Base-by-base conservation (phyloP, 169 alveolate genomes). In the Plasmodium sp. region DNA sequence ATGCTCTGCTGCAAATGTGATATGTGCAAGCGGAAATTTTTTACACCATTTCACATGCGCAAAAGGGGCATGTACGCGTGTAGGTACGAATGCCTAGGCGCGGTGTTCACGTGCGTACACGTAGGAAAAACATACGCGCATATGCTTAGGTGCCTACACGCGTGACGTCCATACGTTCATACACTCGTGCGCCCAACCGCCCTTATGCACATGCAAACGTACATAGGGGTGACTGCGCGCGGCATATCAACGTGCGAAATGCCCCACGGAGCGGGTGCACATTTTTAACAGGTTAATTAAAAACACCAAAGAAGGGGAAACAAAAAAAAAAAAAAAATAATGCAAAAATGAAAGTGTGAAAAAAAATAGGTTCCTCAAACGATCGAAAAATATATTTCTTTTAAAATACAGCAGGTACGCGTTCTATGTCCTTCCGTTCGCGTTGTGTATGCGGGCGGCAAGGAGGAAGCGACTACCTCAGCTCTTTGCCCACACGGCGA, bases 191-290 rank as follows among this genome's bases (percentile, higher is more conserved):
- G 5, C 33, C 27, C 75, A 62, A 22, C 27, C 27, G 27, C 33
- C 36, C 33, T 22, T 27, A 67, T 36, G 74, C 31, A 7, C 73
- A 12, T 51, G 73, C 77, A 84, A 74, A 54, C 75, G 74, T 62
- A 54, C 45, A 39, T 18, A 48, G 74, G 31, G 36, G 5, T 48
- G 41, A 54, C 39, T 31, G 31, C 75, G 16, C n/a, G 27, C 34
- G 34, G 48, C 58, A 22, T 72, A 51, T 45, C 33, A 34, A 84
- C 41, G 77, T 74, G 80, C 62, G 80, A 72, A 54, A 31, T 58
- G 67, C 62, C 10, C 27, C 51, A 41, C 39, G 90, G 72, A 85
- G 41, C 54, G 62, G 82, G 94, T 88, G 81, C 94, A 88, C 82
- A 71, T 58, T 56, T 79, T 88, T 62, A 56, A 54, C 6, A 82